Percentiles rank a stretch among this genome's conserved stretches.
These are phyloP conservation scores for Magnusiomyces clavatus DNA, from an alignment of 1,139 yeast species.

Conservation along the genomic window DNA sequence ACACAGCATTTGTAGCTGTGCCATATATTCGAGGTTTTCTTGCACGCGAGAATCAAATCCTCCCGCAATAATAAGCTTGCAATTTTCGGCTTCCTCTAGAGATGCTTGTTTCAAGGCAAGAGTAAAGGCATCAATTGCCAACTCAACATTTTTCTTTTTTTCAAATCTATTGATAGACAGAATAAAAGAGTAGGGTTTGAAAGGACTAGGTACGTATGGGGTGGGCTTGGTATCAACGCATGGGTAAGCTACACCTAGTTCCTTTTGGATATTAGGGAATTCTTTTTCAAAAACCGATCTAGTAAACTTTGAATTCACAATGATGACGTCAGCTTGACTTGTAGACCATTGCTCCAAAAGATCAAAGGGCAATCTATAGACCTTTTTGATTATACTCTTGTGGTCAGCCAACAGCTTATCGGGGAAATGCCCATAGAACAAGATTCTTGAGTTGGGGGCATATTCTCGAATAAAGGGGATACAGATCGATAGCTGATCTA, in stretches of 20 bases:
- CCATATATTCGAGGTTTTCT: conserved; percentile 57
- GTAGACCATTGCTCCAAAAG: conserved; percentile 74
- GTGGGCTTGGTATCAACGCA: conserved; percentile 51
- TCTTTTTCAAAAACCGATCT: conserved; percentile 58
- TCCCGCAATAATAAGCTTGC: conserved; percentile 69
- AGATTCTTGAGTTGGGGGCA: conserved; percentile 38
- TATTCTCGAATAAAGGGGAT: conserved; percentile 58
- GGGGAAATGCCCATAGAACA: conserved; percentile 95
- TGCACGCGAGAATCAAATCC: conserved; percentile 58
- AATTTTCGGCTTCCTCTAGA: conserved; percentile 18
- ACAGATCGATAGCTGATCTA: conserved; percentile 85
- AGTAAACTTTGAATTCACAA: conserved; percentile 85
- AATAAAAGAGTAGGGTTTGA: conserved; percentile 29
- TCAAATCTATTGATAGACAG: conserved; percentile 86
- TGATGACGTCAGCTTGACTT: conserved; percentile 63
- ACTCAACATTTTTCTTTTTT: conserved; percentile 68
- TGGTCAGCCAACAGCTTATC: conserved; percentile 71
- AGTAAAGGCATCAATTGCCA: conserved; percentile 66
- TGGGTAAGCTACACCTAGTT: conserved; percentile 78
- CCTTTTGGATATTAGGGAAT: conserved; percentile 39
- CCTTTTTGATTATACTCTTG: conserved; percentile 44
- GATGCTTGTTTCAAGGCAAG: conserved; percentile 28
- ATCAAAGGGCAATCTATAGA: conserved; percentile 81
- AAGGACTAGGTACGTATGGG: conserved; percentile 11
- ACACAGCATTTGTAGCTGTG: conserved; percentile 49